These are phyloP conservation scores for Lipomyces mesembrius DNA, from an alignment of 805 yeast genomes.

Conservation along the genomic window DNA sequence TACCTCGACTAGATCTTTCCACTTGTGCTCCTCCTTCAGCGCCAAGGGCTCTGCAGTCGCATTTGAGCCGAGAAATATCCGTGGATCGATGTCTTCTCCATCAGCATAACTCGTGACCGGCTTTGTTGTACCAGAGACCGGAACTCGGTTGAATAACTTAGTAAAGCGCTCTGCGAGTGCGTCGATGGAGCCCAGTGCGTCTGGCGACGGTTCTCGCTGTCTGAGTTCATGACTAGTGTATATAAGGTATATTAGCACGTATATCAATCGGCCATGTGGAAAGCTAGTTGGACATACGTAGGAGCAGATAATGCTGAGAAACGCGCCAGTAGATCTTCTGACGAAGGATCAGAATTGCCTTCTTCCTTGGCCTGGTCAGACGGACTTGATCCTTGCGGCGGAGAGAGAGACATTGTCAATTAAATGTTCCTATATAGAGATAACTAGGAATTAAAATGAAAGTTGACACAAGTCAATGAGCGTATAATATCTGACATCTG, in stretches of 20 bases:
- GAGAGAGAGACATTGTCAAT: background rate
- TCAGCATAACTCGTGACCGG: background rate
- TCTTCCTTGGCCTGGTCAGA: background rate
- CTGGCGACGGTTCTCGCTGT: slow-evolving; percentile 27
- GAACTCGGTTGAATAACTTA: slow-evolving; percentile 23
- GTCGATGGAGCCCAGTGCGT: slow-evolving; percentile 30
- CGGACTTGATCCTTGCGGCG: background rate
- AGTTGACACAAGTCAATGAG: no score
- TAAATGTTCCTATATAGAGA: background rate
- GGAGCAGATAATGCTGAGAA: slow-evolving; percentile 22
- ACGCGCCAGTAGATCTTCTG: slow-evolving; percentile 14
- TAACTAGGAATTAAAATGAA: background rate
- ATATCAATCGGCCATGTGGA: background rate
- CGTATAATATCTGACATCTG: no score
- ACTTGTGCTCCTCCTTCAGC: slow-evolving; percentile 8
- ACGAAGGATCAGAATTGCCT: background rate
- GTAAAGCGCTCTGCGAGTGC: slow-evolving; percentile 32
- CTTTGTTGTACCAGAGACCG: slow-evolving; percentile 17
- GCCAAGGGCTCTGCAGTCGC: background rate
- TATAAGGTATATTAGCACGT: background rate
- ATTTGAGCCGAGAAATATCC: slow-evolving; percentile 2
- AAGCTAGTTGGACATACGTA: slow-evolving; percentile 10
- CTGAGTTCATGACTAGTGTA: background rate
- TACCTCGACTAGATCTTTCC: slow-evolving; percentile 20
- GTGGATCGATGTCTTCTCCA: slow-evolving; percentile 21